A percentile compares a stretch with the other conserved stretches of the same genome.
These are phyloP conservation scores for Pichia sp. DNA, from an alignment of 1,139 yeast species.

Conservation along the genomic window DNA sequence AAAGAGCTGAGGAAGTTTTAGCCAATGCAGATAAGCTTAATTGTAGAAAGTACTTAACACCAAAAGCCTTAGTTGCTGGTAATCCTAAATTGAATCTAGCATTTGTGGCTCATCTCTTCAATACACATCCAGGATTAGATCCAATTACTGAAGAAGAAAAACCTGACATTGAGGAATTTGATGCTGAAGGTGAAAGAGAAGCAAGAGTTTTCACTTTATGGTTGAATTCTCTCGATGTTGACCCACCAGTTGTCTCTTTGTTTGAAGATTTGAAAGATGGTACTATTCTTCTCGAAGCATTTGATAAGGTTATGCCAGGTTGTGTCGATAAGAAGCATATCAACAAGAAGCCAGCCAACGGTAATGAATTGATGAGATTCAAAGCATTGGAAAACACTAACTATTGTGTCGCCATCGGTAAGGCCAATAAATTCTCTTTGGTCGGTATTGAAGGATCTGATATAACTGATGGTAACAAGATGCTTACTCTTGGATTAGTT, in stretches of 20 bases:
- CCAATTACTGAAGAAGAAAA: conserved; percentile 90
- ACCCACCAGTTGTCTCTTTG: conserved; percentile 84
- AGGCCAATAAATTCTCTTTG: conserved; percentile 81
- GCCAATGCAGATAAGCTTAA: conserved; percentile 83
- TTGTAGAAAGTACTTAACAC: conserved; percentile 91
- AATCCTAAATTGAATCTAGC: conserved; percentile 95
- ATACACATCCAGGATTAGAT: conserved; percentile 93
- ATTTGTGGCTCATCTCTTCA: conserved; percentile 92
- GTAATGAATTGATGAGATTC: conserved; percentile 72
- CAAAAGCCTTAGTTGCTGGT: conserved; percentile 88
- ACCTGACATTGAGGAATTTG: conserved; percentile 88
- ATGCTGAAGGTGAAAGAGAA: conserved; percentile 99
- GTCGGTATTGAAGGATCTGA: conserved; percentile 99
- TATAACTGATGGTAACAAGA: conserved; percentile 87
- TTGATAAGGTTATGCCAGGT: conserved; percentile 93
- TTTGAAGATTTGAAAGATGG: conserved; percentile 97
- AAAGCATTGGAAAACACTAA: conserved; percentile 94
- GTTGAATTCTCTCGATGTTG: conserved; percentile 94
- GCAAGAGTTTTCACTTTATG: conserved; percentile 97
- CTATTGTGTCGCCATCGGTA: conserved; percentile 94
- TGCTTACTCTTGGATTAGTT: conserved; percentile 87
- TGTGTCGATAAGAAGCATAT: conserved; percentile 74
- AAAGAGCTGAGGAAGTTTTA: conserved; percentile 83
- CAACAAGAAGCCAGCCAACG: conserved; percentile 71
- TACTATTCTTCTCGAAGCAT: conserved; percentile 79